These are phyloP conservation scores for Salix exigua DNA, from an alignment of 345 rosid species.

Conservation along the genomic window DNA sequence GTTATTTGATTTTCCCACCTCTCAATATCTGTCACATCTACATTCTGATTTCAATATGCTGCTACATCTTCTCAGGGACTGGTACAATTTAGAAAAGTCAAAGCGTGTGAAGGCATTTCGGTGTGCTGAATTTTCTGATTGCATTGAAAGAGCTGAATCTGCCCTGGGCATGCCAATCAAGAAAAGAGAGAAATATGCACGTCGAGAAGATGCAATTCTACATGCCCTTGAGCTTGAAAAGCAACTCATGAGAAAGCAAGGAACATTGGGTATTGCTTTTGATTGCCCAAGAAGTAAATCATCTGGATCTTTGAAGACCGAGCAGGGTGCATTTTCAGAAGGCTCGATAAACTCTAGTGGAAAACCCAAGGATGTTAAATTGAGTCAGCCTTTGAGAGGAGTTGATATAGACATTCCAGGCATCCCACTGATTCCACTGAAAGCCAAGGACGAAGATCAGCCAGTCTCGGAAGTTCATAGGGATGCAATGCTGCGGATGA, in stretches of 20 bases:
- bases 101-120: conserved; percentile 97
- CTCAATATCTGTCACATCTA: neutral
- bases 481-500: conserved; percentile 66
- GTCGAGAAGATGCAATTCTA: conserved; percentile 97
- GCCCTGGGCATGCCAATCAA: conserved; percentile 68
- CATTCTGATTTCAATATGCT: conserved; percentile 2
- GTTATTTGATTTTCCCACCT: neutral
- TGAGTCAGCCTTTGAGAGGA: conserved; percentile 27
- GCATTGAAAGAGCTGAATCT: conserved; percentile 86
- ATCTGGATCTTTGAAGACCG: conserved; percentile 39
- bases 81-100: conserved; percentile 98
- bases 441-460: conserved; percentile 30
- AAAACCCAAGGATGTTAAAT: conserved; percentile 28
- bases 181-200: conserved; percentile 98
- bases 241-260: conserved; percentile 56
- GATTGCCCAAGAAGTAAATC: conserved; percentile 34
- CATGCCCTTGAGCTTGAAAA: conserved; percentile 98
- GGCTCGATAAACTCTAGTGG: conserved; percentile 39
- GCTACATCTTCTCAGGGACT: conserved; percentile 58
- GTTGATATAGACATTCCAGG: conserved; percentile 30
- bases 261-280: conserved; percentile 29
- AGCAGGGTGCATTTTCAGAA: conserved; percentile 35
- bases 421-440: conserved; percentile 22
- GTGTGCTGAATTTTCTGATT: conserved; percentile 96
- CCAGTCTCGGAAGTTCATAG: conserved; percentile 33